These are phyloP conservation scores for Cladosporium sp. DNA, from an alignment of 2,329 filamentous ascomycete species.

Conservation along the genomic window DNA sequence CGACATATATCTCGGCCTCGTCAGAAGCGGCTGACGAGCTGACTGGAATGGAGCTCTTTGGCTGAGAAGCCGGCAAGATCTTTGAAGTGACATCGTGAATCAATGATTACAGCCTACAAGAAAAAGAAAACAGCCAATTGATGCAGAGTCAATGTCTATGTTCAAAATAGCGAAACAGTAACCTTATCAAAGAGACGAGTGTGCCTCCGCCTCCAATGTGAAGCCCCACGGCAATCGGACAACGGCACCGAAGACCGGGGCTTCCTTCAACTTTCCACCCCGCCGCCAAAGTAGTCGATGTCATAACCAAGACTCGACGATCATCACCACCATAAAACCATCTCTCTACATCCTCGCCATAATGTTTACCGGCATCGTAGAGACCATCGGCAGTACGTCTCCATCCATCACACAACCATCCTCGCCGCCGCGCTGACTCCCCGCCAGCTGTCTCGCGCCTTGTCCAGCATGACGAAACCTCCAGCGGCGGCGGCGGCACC, in stretches of 20 bases:
- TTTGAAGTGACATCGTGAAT: constrained; percentile 28
- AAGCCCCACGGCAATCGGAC: constrained; percentile 1
- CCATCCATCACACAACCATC: constrained; percentile 29
- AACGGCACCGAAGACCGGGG: constrained; percentile 16
- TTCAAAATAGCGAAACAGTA: neutral
- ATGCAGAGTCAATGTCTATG: neutral
- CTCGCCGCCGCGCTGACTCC: constrained; percentile 38
- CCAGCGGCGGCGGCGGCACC: constrained; percentile 73
- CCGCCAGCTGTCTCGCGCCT: constrained; percentile 76
- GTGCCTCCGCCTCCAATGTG: constrained; percentile 18
- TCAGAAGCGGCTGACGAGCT: constrained; percentile 18
- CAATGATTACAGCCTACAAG: too few species aligned
- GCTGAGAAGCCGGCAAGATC: constrained; percentile 26
- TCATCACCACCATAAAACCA: constrained; percentile 13
- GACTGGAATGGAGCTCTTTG: constrained; percentile 19
- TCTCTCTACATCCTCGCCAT: constrained; percentile 28
- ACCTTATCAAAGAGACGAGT: neutral
- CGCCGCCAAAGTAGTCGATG: neutral
- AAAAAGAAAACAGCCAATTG: neutral
- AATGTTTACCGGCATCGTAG: constrained; percentile 97
- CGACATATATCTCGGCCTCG: constrained; percentile 43
- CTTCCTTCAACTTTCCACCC: constrained; percentile 12
- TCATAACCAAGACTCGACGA: constrained; percentile 16
- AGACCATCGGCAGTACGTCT: constrained; percentile 83
- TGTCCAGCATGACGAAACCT: constrained; percentile 74